These are phyloP conservation scores for Houttuynia cordata DNA, from an alignment of 164 flowering plant species.

Conservation along the genomic window DNA sequence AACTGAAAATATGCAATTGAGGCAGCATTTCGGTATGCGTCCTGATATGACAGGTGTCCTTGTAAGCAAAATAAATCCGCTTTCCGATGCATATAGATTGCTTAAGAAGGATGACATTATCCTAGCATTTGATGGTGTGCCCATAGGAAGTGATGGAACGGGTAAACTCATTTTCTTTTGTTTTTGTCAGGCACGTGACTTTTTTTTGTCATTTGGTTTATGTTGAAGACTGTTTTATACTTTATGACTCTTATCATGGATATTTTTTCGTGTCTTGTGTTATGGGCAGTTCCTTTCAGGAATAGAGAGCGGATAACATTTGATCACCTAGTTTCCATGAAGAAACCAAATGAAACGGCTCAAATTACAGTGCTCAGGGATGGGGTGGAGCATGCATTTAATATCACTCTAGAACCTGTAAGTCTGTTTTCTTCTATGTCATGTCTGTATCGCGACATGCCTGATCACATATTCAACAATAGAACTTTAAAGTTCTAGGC, in stretches of 20 bases:
- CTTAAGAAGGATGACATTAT: constrained; percentile 76
- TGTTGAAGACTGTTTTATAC: not conserved
- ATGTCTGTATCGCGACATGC: too few species aligned
- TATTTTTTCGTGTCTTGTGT: not conserved
- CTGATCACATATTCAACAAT: not conserved
- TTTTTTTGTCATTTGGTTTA: not conserved
- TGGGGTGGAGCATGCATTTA: constrained; percentile 52
- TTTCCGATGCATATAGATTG: constrained; percentile 56
- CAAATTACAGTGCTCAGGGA: constrained; percentile 53
- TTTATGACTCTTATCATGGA: not conserved
- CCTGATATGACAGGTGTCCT: constrained; percentile 86
- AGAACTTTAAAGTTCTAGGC: too few species aligned
- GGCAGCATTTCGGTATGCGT: constrained; percentile 60
- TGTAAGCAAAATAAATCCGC: constrained; percentile 74
- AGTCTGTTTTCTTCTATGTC: constrained; percentile 16
- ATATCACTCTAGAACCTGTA: constrained; percentile 60
- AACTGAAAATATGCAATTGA: constrained; percentile 75
- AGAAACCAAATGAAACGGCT: constrained; percentile 83
- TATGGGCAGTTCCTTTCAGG: constrained; percentile 72
- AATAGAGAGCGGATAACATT: constrained; percentile 91
- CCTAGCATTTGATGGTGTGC: constrained; percentile 81
- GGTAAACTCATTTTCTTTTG: constrained; percentile 25
- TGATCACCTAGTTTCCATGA: constrained; percentile 93
- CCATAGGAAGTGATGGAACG: constrained; percentile 96
- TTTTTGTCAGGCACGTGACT: not conserved